A percentile compares a stretch with the other conserved stretches of the same genome.
These are phyloP conservation scores for Diaporthe sp. DNA, from an alignment of 2,329 filamentous ascomycete genomes.

Conservation along the genomic window DNA sequence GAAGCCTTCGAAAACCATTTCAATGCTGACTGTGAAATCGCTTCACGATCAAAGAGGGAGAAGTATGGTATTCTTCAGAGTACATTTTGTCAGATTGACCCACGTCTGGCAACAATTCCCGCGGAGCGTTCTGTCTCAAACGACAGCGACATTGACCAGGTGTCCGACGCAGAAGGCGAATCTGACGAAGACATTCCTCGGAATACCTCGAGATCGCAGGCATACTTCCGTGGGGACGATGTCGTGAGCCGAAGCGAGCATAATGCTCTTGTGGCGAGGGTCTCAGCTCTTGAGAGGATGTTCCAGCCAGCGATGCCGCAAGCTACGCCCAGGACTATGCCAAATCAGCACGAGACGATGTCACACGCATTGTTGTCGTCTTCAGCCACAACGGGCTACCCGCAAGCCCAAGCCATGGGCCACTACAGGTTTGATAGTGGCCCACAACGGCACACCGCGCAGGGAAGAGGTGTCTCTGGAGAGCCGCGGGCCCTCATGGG, in stretches of 20 bases:
- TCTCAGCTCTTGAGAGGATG: constrained; percentile 37
- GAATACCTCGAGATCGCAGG: constrained; percentile 13
- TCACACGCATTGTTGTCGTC: constrained; percentile 32
- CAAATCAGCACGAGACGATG: constrained; percentile 23
- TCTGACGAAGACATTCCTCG: neutral
- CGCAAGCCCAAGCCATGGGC: constrained; percentile 21
- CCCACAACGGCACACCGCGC: neutral
- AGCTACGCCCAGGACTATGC: constrained; percentile 35
- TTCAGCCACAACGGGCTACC: neutral
- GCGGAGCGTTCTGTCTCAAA: neutral
- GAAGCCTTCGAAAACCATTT: constrained; percentile 47
- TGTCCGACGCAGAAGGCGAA: constrained; percentile 28
- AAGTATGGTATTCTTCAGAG: constrained; percentile 37
- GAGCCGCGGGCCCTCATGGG: constrained; percentile 1
- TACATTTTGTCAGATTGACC: constrained; percentile 34
- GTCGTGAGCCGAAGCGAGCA: constrained; percentile 34
- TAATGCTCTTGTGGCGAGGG: constrained; percentile 33
- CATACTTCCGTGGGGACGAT: neutral
- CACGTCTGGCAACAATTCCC: neutral
- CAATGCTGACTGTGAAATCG: constrained; percentile 36
- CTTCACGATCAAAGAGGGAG: constrained; percentile 39
- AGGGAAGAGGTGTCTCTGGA: neutral
- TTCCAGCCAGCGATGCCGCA: neutral
- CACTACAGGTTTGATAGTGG: constrained; percentile 34
- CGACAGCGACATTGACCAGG: neutral